Base-by-base conservation (phyloP, 2,329 filamentous ascomycete genomes). In the Sarocladiaceae sp. region DNA sequence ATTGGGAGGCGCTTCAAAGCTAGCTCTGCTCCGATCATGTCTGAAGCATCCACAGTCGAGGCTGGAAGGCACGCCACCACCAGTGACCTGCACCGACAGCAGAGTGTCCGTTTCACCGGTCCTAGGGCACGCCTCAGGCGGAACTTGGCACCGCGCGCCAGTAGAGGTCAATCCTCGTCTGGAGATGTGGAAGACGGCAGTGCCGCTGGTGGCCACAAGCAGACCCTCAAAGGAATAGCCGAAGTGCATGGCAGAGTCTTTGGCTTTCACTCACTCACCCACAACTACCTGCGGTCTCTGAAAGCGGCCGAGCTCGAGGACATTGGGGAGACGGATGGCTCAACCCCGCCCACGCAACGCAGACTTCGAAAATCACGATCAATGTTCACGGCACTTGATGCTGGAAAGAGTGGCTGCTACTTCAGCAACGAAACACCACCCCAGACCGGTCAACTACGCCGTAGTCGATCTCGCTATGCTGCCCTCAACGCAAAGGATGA, bases 91-190 rank as follows among this genome's bases (percentile, higher is more conserved):
- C 65, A 61, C 36, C 73, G 72, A 7, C 73, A 76, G 53, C 76
- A 78, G 52, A 85, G 82, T 57, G 73, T 86, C 37, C 75, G 82
- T 1, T 85, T 82, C 55, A 69, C 75, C 2, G 68, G 66, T 1
- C 66, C 66, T 2, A 61, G 60, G 13, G 62, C 66, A 13, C 56
- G 33, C 5, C 63, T 66, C 13, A 61, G 60, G 49, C 59, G 63
- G 51, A 56, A 54, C 4, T 50, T 68, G 23, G 66, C 66, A 15
- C 53, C 59, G 13, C 63, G 66, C 40, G 65, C 65, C 15, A 63
- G 57, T 15, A 56, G 57, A 31, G 11, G 15, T 8, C 47, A 25
- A 26, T 5, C 22, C 13, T 50, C 47, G 3, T 25, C 31, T 3
- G 18, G 47, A 4, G 47, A 17, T 8, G 18, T 33, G 15, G 44